Percentiles rank a stretch among this genome's conserved stretches.
phyloP scores from a whole-genome alignment of 1,284 basidiomycete species.

The Moniliophthora roreri region DNA sequence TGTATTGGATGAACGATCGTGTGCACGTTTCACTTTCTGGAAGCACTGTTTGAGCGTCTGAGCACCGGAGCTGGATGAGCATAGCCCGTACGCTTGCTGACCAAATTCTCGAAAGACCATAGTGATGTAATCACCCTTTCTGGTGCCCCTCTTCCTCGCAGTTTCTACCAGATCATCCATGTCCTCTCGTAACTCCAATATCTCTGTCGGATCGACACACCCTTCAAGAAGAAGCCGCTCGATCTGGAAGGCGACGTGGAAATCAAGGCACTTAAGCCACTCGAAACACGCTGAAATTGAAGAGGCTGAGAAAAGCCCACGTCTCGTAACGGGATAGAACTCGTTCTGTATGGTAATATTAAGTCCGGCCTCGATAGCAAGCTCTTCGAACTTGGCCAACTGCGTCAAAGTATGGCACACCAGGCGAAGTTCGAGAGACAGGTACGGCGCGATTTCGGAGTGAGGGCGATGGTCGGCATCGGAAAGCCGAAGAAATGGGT shows the following conservation, averaged over 20 bases:
- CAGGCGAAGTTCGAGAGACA: conserved; percentile 48
- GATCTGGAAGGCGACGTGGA: conserved; percentile 56
- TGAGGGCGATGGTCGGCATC: conserved; percentile 17
- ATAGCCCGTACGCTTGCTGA: conserved; percentile 29
- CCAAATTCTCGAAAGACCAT: conserved; percentile 45
- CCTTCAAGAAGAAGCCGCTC: conserved; percentile 43
- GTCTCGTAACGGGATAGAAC: conserved; percentile 36
- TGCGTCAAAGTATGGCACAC: conserved; percentile 36
- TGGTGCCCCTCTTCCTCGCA: conserved; percentile 9
- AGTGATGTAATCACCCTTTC: conserved; percentile 36
- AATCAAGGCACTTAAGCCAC: conserved; percentile 42
- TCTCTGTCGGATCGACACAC: conserved; percentile 45
- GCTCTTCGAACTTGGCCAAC: conserved; percentile 35
- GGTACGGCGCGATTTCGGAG: conserved; percentile 38
- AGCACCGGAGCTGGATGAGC: conserved; percentile 23
- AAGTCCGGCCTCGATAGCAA: conserved; percentile 38
- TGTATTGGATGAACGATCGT: conserved; percentile 21
- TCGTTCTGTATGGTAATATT: conserved; percentile 29
- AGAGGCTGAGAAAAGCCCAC: conserved; percentile 41
- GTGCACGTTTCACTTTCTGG: conserved; percentile 28
- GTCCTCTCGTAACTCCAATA: conserved; percentile 39
- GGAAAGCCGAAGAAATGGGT: conserved; percentile 30
- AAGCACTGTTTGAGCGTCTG: conserved; percentile 38
- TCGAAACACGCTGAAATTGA: conserved; percentile 31
- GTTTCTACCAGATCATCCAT: conserved; percentile 29